Percentiles rank a stretch among this genome's conserved stretches.
phyloP scores from a whole-genome alignment of 495 filamentous ascomycete genomes.

The Penicillium manginii region DNA sequence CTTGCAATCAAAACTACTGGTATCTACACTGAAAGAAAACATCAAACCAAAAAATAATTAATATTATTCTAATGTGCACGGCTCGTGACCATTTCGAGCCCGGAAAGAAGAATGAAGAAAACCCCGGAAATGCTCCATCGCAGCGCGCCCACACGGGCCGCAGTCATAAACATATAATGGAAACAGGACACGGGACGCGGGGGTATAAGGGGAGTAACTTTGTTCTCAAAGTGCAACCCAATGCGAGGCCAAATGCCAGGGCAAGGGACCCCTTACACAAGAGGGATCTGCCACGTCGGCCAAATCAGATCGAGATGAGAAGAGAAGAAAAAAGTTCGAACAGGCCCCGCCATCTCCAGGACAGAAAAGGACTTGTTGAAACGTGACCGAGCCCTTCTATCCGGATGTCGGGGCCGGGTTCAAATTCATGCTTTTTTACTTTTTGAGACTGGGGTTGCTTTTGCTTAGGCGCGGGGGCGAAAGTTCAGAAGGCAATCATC shows the following conservation, averaged over 20 bases:
- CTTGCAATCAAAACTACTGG: neutral
- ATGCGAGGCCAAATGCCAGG: conserved; percentile 2
- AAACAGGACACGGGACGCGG: conserved; percentile 3
- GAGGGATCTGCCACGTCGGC: conserved; percentile 16
- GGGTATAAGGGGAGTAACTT: conserved; percentile 10
- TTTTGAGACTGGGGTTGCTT: conserved; percentile 4
- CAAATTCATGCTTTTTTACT: conserved; percentile 28
- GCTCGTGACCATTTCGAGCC: conserved; percentile 16
- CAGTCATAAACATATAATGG: conserved; percentile 17
- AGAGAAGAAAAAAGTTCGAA: conserved; percentile 13
- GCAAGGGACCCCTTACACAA: conserved; percentile 1
- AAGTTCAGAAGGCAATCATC: conserved; percentile 50
- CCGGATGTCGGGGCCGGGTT: conserved; percentile 24
- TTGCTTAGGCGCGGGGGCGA: conserved; percentile 43
- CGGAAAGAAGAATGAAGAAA: conserved; percentile 22
- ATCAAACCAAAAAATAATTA: conserved; percentile 21
- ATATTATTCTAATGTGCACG: conserved; percentile 36
- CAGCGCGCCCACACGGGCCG: conserved; percentile 14
- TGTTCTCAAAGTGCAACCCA: conserved; percentile 5
- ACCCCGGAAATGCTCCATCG: conserved; percentile 11
- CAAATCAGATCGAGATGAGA: conserved; percentile 20
- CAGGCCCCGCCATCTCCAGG: conserved; percentile 44
- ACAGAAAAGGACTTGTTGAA: conserved; percentile 35
- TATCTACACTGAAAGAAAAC: neutral
- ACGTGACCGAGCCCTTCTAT: conserved; percentile 26